Conservation (phyloP, 805 yeast genomes). For the Saccharomyces eubayanus region DNA sequence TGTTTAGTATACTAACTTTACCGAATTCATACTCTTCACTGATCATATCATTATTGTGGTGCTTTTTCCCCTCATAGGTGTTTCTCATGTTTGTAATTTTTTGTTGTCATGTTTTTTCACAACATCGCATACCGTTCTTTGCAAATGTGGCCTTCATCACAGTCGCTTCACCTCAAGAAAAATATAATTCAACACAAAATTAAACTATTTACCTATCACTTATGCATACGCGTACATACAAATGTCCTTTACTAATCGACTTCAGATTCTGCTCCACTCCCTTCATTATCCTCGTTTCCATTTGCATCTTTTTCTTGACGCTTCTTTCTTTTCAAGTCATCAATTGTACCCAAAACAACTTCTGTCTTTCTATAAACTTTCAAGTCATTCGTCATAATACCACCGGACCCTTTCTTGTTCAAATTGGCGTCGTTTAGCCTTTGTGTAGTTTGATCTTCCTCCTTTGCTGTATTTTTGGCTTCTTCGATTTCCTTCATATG, state of each 20-base stretch:
- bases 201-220: background rate
- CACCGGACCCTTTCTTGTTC: conserved; percentile 40
- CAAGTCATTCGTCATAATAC: conserved; percentile 35
- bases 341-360: conserved; percentile 56
- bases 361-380: conserved; percentile 52
- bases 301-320: background rate
- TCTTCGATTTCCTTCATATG: conserved; percentile 56
- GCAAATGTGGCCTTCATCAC: background rate
- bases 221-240: background rate
- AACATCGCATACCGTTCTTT: background rate
- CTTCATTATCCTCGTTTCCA: conserved; percentile 18
- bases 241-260: background rate
- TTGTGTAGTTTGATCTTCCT: conserved; percentile 51
- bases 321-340: conserved; percentile 32
- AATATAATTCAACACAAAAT: background rate
- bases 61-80: background rate
- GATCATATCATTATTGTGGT: background rate
- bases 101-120: background rate
- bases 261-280: background rate
- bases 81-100: background rate
- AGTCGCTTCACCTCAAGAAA: background rate
- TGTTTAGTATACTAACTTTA: background rate
- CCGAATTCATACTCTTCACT: background rate
- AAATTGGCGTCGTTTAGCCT: conserved; percentile 35
- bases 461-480: conserved; percentile 60